Conservation (phyloP, 352 stramenopile genomes). For the Pseudoperonospora humuli region DNA sequence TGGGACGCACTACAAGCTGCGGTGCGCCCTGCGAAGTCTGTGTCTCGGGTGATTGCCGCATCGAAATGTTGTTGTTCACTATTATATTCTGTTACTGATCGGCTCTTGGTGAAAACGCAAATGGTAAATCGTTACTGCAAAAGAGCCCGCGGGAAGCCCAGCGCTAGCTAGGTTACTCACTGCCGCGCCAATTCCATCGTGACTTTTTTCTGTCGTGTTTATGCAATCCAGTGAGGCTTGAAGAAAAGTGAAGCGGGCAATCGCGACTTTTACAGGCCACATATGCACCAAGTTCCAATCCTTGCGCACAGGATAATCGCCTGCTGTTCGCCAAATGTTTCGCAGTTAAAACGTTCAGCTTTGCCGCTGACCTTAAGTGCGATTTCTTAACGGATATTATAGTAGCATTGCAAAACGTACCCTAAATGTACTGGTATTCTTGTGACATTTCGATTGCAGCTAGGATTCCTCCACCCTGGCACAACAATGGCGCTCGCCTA, state of each 20-base stretch:
- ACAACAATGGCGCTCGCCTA: too few relatives aligned
- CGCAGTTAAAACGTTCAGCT: too few relatives aligned
- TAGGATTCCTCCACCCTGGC: too few relatives aligned
- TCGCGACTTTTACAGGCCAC: neutral
- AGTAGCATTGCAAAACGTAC: too few relatives aligned
- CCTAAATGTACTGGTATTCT: too few relatives aligned
- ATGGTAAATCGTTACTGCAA: neutral
- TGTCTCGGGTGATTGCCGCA: conserved; percentile 11
- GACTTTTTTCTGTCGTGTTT: conserved; percentile 3
- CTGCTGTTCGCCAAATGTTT: too few relatives aligned
- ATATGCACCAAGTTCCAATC: too few relatives aligned
- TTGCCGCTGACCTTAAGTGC: too few relatives aligned
- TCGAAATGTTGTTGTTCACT: conserved; percentile 31
- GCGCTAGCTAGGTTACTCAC: conserved; percentile 24
- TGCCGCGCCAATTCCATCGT: conserved; percentile 16
- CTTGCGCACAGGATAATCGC: too few relatives aligned
- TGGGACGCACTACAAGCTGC: conserved; percentile 36
- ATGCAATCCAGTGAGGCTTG: too few relatives aligned
- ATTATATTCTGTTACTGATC: conserved; percentile 16
- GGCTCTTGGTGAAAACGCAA: conserved; percentile 22
- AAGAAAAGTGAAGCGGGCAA: conserved; percentile 8
- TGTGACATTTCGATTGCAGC: too few relatives aligned
- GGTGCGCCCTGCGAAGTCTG: conserved; percentile 21
- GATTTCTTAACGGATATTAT: too few relatives aligned
- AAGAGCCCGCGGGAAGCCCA: neutral